Evolutionary conservation across 2,329 filamentous ascomycete genomes (phyloP), one percentile per base, ranked within the genome.

Genomic region (Trichophaea hybrida): DNA sequence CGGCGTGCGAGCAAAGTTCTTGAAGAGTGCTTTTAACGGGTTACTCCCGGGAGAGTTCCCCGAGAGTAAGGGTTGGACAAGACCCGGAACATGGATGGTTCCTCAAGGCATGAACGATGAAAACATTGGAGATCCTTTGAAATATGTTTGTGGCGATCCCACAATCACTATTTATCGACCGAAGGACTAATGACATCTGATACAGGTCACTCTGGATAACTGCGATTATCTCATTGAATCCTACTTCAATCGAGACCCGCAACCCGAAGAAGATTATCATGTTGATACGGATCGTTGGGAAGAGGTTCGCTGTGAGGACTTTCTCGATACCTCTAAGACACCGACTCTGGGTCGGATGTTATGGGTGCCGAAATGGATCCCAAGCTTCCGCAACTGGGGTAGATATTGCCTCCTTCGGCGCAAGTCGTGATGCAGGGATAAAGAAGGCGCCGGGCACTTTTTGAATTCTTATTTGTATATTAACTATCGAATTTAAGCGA

Each of bases 221-320:
- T 98, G 93, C 72, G 77, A 81, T 6, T 96, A 94, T 72, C 70
- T 98, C 4, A 84, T 97, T 13, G 93, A 98, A 71, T 94, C 88
- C 0, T 84, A 86, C 62, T 88, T 91, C 68, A 83, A 85, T 0
- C 74, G 75, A 34, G 75, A 75, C 13, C 67, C 71, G 37, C 75
- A 78, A 0, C 77, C 84, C 8, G 90, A 98, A 70, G 90, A 90
- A 1, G 81, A 89, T 68, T 94, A 93, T 69, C 75, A 88, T 15
- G 76, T 82, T 1, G 85, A 96, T 66, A 73, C 75, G 35, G 74
- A 82, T n/a, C 78, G 79, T 13, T 98, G 93, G 93, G 82, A 94
- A 56, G 73, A 78, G 49, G 74, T 95, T 15, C 77, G 80, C 58
- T 97, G 93, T 69, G 75, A 82, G 64, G 78, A 77, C 0, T 97